Percentiles rank a stretch among this genome's conserved stretches.
These are phyloP conservation scores for Annona cherimola DNA, from an alignment of 164 flowering plant species.

Conservation along the genomic window DNA sequence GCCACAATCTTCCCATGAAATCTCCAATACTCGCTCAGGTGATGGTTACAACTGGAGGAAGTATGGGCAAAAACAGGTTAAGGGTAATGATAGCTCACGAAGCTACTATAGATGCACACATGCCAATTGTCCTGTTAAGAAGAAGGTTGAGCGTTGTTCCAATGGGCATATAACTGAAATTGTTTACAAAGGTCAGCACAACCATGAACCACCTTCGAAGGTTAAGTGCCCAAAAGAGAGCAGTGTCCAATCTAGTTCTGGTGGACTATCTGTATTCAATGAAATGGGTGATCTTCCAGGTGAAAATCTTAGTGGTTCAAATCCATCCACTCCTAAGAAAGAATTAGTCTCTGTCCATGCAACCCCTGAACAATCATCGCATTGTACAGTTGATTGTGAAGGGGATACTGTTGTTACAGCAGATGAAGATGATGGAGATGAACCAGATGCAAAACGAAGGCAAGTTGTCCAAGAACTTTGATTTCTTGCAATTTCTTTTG, in stretches of 20 bases:
- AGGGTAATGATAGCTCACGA: slow-evolving; percentile 65
- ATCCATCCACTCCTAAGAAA: slow-evolving; percentile 33
- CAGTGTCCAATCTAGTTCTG: slow-evolving; percentile 23
- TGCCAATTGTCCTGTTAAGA: slow-evolving; percentile 63
- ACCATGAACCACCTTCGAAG: slow-evolving; percentile 75
- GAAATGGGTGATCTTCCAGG: slow-evolving; percentile 18
- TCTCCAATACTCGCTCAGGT: slow-evolving; percentile 31
- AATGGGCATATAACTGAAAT: slow-evolving; percentile 48
- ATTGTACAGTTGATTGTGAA: slow-evolving; percentile 11
- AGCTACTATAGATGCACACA: slow-evolving; percentile 81
- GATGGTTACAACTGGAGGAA: slow-evolving; percentile 95
- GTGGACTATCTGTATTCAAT: slow-evolving; percentile 20
- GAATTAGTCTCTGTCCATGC: slow-evolving; percentile 19
- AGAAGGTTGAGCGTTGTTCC: slow-evolving; percentile 60
- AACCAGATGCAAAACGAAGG: slow-evolving; percentile 55
- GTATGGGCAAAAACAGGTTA: slow-evolving; percentile 93
- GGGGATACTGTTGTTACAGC: slow-evolving; percentile 5
- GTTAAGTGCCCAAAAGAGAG: slow-evolving; percentile 29
- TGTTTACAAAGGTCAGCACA: slow-evolving; percentile 65
- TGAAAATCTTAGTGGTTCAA: slow-evolving; percentile 26
- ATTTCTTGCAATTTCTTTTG: background rate
- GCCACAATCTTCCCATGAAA: slow-evolving; percentile 19
- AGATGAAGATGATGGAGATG: slow-evolving; percentile 40
- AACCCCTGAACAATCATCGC: slow-evolving; percentile 30
- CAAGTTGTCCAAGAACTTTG: slow-evolving; percentile 22